A percentile compares a stretch with the other conserved stretches of the same genome.
phyloP scores from a whole-genome alignment of 257 asterid genomes.

The Verbena officinalis region DNA sequence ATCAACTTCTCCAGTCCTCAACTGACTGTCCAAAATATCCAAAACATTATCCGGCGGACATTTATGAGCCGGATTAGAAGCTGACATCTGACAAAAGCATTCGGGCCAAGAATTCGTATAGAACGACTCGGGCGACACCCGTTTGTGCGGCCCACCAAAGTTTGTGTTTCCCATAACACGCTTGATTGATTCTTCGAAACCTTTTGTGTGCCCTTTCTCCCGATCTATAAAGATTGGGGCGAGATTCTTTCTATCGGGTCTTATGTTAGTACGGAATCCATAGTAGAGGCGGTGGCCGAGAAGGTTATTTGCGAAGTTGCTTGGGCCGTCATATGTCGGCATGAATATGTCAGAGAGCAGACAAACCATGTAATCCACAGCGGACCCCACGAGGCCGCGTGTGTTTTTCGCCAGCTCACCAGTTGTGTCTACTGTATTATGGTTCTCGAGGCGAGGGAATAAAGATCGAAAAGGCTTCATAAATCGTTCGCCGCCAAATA shows the following conservation, averaged over 20 bases:
- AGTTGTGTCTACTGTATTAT: conserved; percentile 62
- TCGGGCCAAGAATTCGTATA: conserved; percentile 97
- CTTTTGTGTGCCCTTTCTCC: conserved; percentile 68
- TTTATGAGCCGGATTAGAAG: conserved; percentile 65
- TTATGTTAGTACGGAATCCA: conserved; percentile 88
- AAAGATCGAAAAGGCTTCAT: conserved; percentile 81
- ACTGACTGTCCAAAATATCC: conserved; percentile 52
- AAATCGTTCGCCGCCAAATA: conserved; percentile 91
- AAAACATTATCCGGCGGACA: conserved; percentile 67
- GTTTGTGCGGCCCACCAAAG: conserved; percentile 91
- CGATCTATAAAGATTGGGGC: conserved; percentile 79
- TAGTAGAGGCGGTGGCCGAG: conserved; percentile 97
- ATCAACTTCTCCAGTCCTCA: conserved; percentile 36
- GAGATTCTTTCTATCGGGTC: conserved; percentile 85
- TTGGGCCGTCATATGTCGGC: conserved; percentile 99
- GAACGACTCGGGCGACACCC: conserved; percentile 85
- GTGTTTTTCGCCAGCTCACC: conserved; percentile 57
- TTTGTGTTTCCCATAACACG: conserved; percentile 73
- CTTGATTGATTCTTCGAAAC: conserved; percentile 77
- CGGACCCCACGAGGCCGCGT: conserved; percentile 80
- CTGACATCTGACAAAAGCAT: conserved; percentile 81
- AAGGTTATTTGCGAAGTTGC: conserved; percentile 95
- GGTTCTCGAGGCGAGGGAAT: conserved; percentile 92
- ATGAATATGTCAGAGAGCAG: conserved; percentile 90
- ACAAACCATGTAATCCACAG: conserved; percentile 98